phyloP scores from a whole-genome alignment of 208 protist species.

The Wallacemonas collosoma region DNA sequence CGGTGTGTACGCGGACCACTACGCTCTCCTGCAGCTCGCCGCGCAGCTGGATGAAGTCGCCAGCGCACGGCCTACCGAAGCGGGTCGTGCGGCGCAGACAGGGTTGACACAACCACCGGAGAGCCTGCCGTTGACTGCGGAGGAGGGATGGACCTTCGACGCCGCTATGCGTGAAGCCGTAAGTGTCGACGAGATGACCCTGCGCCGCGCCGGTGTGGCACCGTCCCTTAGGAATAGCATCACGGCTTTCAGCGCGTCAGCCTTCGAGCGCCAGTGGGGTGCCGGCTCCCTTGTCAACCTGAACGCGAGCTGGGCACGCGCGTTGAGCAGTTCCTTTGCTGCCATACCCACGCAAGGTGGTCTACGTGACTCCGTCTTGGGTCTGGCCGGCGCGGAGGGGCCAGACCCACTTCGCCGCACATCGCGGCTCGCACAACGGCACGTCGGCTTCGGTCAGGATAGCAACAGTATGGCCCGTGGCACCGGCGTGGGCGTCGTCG shows the following conservation, averaged over 20 bases:
- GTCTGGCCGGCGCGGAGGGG: neutral
- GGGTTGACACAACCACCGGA: neutral
- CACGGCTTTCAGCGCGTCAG: neutral
- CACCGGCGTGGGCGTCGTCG: neutral
- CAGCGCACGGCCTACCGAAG: too few relatives aligned
- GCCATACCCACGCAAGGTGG: neutral
- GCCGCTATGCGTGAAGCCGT: neutral
- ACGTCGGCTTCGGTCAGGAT: neutral
- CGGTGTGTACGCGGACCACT: constrained; percentile 15
- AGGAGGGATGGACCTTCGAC: neutral
- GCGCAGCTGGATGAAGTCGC: constrained; percentile 18
- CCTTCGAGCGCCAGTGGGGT: neutral
- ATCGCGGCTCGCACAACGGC: neutral
- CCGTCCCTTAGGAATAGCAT: neutral
- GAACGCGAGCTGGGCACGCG: neutral
- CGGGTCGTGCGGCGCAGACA: too few relatives aligned
- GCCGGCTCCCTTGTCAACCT: neutral
- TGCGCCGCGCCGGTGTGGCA: too few relatives aligned
- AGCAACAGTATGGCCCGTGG: neutral
- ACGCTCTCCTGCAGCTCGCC: constrained; percentile 24
- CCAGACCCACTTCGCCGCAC: neutral
- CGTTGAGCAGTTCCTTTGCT: neutral
- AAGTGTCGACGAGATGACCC: too few relatives aligned
- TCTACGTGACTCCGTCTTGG: neutral
- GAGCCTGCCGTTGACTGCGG: neutral